A percentile compares a stretch with the other conserved stretches of the same genome.
These are phyloP conservation scores for Borovskyia barvae DNA, from an alignment of 208 protist genomes.

Conservation along the genomic window DNA sequence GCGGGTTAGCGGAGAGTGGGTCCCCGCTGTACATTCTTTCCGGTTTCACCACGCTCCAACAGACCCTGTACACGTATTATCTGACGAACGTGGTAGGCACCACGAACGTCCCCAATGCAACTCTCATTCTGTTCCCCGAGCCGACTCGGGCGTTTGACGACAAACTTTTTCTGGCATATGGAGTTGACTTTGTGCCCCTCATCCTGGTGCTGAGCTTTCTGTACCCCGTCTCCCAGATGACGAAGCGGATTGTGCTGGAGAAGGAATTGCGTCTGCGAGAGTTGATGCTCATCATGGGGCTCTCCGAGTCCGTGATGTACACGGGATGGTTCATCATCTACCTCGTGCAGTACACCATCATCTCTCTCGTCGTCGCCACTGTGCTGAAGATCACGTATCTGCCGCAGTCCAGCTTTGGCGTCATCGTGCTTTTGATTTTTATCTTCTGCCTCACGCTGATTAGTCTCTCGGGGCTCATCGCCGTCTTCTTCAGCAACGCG, in stretches of 20 bases:
- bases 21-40: slow-evolving; percentile 46
- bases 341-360: slow-evolving; percentile 45
- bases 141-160: slow-evolving; percentile 43
- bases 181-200: slow-evolving; percentile 47
- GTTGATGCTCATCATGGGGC: slow-evolving; percentile 86
- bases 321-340: slow-evolving; percentile 59
- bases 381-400: slow-evolving; percentile 55
- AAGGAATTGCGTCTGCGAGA: slow-evolving; percentile 86
- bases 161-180: slow-evolving; percentile 46
- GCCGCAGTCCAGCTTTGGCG: slow-evolving; percentile 36
- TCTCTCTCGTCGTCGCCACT: slow-evolving; percentile 54
- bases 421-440: slow-evolving; percentile 67
- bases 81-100: slow-evolving; percentile 28
- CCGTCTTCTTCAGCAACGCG: slow-evolving; percentile 74
- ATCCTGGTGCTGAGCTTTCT: slow-evolving; percentile 76
- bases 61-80: slow-evolving; percentile 37
- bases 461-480: slow-evolving; percentile 50
- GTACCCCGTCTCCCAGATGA: slow-evolving; percentile 74
- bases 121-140: slow-evolving; percentile 35
- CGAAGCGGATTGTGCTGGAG: slow-evolving; percentile 78
- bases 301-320: slow-evolving; percentile 63
- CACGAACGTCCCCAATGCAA: slow-evolving; percentile 17
- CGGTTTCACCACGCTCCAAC: slow-evolving; percentile 52
- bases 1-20: slow-evolving; percentile 20
- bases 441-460: slow-evolving; percentile 56